A percentile compares a stretch with the other conserved stretches of the same genome.
phyloP scores from a whole-genome alignment of 345 rosid genomes.

The Euphorbia lathyris region DNA sequence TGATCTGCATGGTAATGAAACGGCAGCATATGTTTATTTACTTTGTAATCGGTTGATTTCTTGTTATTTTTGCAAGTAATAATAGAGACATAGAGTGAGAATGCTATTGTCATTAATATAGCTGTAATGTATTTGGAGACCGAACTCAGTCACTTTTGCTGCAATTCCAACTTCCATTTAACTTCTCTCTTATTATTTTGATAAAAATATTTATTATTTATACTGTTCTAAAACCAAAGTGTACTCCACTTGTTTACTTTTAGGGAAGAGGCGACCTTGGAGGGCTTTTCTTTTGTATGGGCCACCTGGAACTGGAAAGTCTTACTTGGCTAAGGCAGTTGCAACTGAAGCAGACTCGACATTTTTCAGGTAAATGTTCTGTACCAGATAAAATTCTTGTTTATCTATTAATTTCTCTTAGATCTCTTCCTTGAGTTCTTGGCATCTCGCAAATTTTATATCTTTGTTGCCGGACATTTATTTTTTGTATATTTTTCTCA shows the following conservation, averaged over 20 bases:
- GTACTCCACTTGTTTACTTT: conserved; percentile 14
- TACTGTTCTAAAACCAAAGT: not conserved
- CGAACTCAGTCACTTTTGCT: not conserved
- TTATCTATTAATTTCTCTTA: not conserved
- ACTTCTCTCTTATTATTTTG: not conserved
- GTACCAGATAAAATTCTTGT: not conserved
- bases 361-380: conserved; percentile 62
- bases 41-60: not conserved
- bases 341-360: conserved; percentile 96
- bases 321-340: conserved; percentile 93
- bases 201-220: not conserved
- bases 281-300: conserved; percentile 88
- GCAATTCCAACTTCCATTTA: not conserved
- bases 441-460: not conserved
- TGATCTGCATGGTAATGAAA: not conserved
- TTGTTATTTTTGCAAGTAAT: not conserved
- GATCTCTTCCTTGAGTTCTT: not conserved
- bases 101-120: not conserved
- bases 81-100: not conserved
- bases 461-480: not conserved
- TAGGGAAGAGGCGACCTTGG: conserved; percentile 95
- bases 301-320: conserved; percentile 96
- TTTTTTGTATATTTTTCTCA: not conserved
- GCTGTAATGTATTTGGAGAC: not conserved
- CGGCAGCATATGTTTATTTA: not conserved